Base-by-base conservation (phyloP, 768 basidiomycete genomes). In the Pisolithus sp. region DNA sequence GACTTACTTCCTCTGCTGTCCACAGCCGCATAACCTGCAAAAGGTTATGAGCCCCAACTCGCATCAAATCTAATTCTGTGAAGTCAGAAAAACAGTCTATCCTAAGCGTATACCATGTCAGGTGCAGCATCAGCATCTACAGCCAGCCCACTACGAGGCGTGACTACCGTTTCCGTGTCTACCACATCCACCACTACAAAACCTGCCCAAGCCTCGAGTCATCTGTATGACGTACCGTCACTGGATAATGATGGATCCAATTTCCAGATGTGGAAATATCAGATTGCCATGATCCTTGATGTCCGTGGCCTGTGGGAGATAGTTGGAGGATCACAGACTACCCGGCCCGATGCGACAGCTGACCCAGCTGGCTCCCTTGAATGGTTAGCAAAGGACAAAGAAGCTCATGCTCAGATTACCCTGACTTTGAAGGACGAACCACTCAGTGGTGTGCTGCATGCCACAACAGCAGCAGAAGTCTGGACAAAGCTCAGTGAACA, bases 381-480 rank as follows among this genome's bases (percentile, higher is more conserved):
- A 4, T 53, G 53, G 48, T 3, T 44, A 7, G 24, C 24, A n/a
- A 45, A 30, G 26, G 54, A 63, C 26, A 47, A 55, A 21, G 58
- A 63, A 48, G 59, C 61, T 1, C 13, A 37, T 3, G 59, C 57
- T 13, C 61, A 66, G 41, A 58, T 64, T 18, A 53, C 46, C 15
- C 61, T 64, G 18, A 64, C 62, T 10, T 49, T 63, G 15, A 56
- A 56, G 30, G 62, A 65, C 23, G 57, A 60, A 30, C 61, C 62
- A 0, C 52, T 64, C 2, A 58, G 47, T 41, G 43, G 58, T 18
- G 59, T 66, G n/a, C 41, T 62, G 23, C 48, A 57, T 46, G 24
- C 48, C 1, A 42, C 7, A 13, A 40, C 48, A 12, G 54, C 59
- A 5, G 50, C 48, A 34, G 57, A 57, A 21, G 53, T 46, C n/a